These are phyloP conservation scores for Fusarium heterosporum DNA, from an alignment of 2,329 filamentous ascomycete species.

Conservation along the genomic window DNA sequence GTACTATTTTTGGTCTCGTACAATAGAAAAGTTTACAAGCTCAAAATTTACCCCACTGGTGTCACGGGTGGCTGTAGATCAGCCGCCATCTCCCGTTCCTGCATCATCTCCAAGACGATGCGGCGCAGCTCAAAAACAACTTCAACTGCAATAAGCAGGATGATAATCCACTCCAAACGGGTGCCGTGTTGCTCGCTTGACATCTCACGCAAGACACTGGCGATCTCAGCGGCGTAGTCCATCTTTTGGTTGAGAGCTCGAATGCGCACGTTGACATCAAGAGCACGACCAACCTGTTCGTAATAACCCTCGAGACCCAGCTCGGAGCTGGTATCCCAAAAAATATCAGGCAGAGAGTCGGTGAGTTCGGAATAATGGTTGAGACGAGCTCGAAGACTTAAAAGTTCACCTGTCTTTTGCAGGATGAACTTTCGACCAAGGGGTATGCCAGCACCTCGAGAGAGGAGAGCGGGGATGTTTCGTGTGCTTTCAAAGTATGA, in stretches of 20 bases:
- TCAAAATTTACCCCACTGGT: not conserved
- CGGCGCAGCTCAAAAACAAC: slow-evolving; percentile 86
- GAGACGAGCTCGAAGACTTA: slow-evolving; percentile 88
- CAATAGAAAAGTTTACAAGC: not conserved
- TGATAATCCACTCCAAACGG: slow-evolving; percentile 94
- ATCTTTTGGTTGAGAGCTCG: slow-evolving; percentile 95
- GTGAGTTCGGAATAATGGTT: slow-evolving; percentile 98
- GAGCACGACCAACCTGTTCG: slow-evolving; percentile 87
- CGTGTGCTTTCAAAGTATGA: slow-evolving; percentile 90
- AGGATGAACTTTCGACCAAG: slow-evolving; percentile 80
- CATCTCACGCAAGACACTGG: slow-evolving; percentile 86
- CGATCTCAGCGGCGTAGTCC: slow-evolving; percentile 97
- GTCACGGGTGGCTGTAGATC: slow-evolving; percentile 21
- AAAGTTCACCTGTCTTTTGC: slow-evolving; percentile 91
- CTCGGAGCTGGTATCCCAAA: slow-evolving; percentile 93
- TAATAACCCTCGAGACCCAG: slow-evolving; percentile 94
- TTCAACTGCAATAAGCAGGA: slow-evolving; percentile 91
- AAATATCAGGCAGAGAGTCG: slow-evolving; percentile 92
- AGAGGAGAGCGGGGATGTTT: slow-evolving; percentile 81
- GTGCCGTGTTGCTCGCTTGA: slow-evolving; percentile 91
- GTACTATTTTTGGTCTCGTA: slow-evolving; percentile 14
- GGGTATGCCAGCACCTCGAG: slow-evolving; percentile 64
- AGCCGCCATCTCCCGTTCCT: slow-evolving; percentile 50
- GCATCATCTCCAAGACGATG: slow-evolving; percentile 72
- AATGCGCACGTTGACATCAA: slow-evolving; percentile 93